Evolutionary conservation across 2,329 filamentous ascomycete species (phyloP).

Genomic region (Arthrobotrys pseudoclavata): DNA sequence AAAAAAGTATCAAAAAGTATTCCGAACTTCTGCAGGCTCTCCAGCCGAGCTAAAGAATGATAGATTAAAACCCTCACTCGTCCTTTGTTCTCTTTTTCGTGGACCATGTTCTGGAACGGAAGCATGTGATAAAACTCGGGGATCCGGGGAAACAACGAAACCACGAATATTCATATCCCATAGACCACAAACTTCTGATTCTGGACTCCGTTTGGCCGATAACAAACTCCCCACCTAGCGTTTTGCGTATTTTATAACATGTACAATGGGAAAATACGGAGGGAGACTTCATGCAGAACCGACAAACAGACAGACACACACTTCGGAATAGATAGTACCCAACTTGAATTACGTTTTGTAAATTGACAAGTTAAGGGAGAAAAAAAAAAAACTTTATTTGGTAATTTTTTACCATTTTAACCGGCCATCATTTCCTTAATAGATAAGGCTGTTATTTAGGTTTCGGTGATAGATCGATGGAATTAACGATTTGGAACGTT

Average conservation of each 20-base stretch:
- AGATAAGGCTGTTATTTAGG: not conserved
- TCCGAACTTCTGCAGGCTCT: not conserved
- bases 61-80: not conserved
- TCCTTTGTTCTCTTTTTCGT: not conserved
- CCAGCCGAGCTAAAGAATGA: not conserved
- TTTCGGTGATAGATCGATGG: no score
- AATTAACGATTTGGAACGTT: not conserved
- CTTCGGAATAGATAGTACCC: no score
- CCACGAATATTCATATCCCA: not conserved
- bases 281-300: not conserved
- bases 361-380: not conserved
- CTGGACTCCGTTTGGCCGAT: slow-evolving; percentile 8
- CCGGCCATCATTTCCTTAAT: not conserved
- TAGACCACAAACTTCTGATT: slow-evolving; percentile 10
- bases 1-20: slow-evolving; percentile 9
- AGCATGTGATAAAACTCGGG: slow-evolving; percentile 14
- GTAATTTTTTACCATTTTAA: slow-evolving; percentile 1
- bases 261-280: slow-evolving; percentile 3
- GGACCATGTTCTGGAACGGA: slow-evolving; percentile 2
- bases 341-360: not conserved
- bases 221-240: not conserved
- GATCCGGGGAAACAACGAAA: not conserved
- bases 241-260: not conserved
- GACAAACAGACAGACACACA: no score
- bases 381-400: slow-evolving; percentile 3